Percentiles rank a stretch among this genome's conserved stretches.
These are phyloP conservation scores for Amphichorda felina DNA, from an alignment of 2,329 filamentous ascomycete species.

Conservation along the genomic window DNA sequence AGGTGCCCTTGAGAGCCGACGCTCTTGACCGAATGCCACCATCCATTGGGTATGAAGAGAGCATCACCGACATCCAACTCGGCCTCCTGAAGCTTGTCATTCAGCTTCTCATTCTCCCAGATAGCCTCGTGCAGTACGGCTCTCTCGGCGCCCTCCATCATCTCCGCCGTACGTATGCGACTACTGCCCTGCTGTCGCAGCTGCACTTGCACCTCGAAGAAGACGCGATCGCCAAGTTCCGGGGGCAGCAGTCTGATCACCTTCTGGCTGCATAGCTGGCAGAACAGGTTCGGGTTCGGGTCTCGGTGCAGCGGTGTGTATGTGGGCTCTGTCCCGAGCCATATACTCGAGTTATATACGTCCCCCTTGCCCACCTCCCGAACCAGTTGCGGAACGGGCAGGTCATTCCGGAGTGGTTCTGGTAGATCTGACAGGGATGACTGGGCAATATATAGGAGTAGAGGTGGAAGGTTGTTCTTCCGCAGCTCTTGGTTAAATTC, in stretches of 20 bases:
- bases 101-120: constrained; percentile 39
- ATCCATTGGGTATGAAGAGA: constrained; percentile 28
- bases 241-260: constrained; percentile 60
- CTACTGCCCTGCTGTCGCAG: constrained; percentile 27
- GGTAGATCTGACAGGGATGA: constrained; percentile 62
- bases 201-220: constrained; percentile 34
- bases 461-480: constrained; percentile 5
- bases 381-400: constrained; percentile 58
- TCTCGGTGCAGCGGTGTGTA: constrained; percentile 87
- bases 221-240: constrained; percentile 49
- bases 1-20: constrained; percentile 17
- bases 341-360: constrained; percentile 77
- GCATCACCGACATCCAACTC: constrained; percentile 40
- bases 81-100: constrained; percentile 34
- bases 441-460: constrained; percentile 72
- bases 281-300: constrained; percentile 87
- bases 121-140: constrained; percentile 53
- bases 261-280: constrained; percentile 69
- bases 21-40: constrained; percentile 34
- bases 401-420: constrained; percentile 42
- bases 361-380: constrained; percentile 58
- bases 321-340: constrained; percentile 78
- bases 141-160: constrained; percentile 78
- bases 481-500: constrained; percentile 27
- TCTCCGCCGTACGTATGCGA: constrained; percentile 64